Base-by-base conservation (phyloP, 805 yeast species). In the Candida ficus region DNA sequence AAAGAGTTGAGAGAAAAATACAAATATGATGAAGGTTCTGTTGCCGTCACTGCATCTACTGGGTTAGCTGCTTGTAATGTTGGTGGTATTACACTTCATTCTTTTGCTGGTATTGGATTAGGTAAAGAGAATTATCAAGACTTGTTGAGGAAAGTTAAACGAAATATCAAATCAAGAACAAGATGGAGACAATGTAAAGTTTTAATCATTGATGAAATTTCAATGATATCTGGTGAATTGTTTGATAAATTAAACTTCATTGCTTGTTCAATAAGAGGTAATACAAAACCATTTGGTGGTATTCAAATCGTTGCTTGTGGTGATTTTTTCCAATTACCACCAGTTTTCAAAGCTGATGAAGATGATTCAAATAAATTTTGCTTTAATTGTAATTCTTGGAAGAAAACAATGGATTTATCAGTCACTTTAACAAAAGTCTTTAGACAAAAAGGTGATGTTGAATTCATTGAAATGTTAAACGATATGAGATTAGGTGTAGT, bases 1-100 rank as follows among this genome's bases (percentile, higher is more conserved):
- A 73, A 75, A 50, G 61, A 69, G 0, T 57, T 85, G 40, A 68
- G 63, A 46, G 44, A 48, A 1, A 70, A 68, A 43, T 70, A 76
- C 56, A 69, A 72, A 0, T 47, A 47, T 2, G 73, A 71, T 0
- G 50, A 50, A 0, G 76, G 73, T 2, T 56, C 65, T 12, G 86
- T 85, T 4, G 89, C 83, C 0, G 83, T 85, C 2, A 83, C 93
- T 0, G 95, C 95, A 0, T 83, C 93, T 0, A 85, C 95, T 1
- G 95, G 95, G 0, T 61, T 85, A 20, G 95, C 95, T 0, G 90
- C 93, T 4, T 79, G 85, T 50, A 83, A 83, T 55, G 76, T 85
- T 45, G 89, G 90, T 3, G 95, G 95, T 22, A 73, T 73, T 16
- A 85, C 95, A 0, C 57, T 85, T 4, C 90, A 85, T 56, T 78